A percentile compares a stretch with the other conserved stretches of the same genome.
Evolutionary conservation across 371 early-diverging fungal species (phyloP).

Genomic region (Circinella umbellata): DNA sequence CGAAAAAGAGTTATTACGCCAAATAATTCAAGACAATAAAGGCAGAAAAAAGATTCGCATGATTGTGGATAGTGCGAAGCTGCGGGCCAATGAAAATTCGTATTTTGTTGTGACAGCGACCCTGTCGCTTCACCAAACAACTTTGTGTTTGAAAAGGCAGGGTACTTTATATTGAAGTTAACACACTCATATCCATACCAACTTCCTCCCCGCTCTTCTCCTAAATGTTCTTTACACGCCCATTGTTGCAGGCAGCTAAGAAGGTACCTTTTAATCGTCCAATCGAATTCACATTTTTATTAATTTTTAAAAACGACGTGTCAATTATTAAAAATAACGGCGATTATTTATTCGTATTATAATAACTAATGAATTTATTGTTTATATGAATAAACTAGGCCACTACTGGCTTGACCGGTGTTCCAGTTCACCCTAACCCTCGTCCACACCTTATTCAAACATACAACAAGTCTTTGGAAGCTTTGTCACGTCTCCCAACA

Average conservation of each 20-base stretch:
- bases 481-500: constrained; percentile 75
- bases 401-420: constrained; percentile 86
- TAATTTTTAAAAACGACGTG: too few species aligned
- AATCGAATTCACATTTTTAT: too few species aligned
- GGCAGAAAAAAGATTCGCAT: neutral
- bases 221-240: constrained; percentile 58
- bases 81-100: neutral
- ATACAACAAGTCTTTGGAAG: constrained; percentile 76
- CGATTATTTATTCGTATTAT: too few species aligned
- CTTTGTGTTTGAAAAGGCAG: neutral
- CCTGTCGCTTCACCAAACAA: neutral
- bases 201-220: neutral
- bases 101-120: neutral
- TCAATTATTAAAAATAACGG: too few species aligned
- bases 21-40: too few species aligned
- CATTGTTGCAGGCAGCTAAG: constrained; percentile 60
- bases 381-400: constrained; percentile 22
- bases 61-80: neutral
- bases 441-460: constrained; percentile 84
- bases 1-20: too few species aligned
- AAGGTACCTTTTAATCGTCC: constrained; percentile 38
- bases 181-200: neutral
- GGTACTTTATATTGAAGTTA: neutral
- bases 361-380: too few species aligned
- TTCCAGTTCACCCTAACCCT: constrained; percentile 87